Evolutionary conservation across 2,329 filamentous ascomycete species (phyloP), one percentile per base, ranked within the genome.

Genomic region (Sporothrix euskadiensis): DNA sequence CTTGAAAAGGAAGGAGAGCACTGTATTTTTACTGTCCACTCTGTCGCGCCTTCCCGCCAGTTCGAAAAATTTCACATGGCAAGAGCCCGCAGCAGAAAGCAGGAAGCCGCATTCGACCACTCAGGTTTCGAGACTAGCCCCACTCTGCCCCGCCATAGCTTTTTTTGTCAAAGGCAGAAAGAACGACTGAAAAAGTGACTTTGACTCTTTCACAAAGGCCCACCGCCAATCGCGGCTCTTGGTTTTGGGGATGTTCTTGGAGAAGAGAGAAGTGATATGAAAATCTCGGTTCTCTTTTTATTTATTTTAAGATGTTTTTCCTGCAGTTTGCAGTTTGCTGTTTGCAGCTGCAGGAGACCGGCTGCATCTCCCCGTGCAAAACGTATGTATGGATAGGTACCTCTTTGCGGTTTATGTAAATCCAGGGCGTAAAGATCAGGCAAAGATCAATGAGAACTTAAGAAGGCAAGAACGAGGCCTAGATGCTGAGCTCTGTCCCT

Each of bases 131-230:
- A 1, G 1, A n/a, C n/a, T 9, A 3, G 69, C 26, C 71, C 74
- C 74, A 69, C 73, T 49, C 7, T 74, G 66, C 74, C 74, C 74
- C 73, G 70, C 73, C 71, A 66, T 35, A 71, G 70, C 59, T 73
- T n/a, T 54, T n/a, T 26, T n/a, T 26, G 32, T 16, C 10, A 19
- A 66, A 66, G n/a, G 39, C 35, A 63, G 59, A n/a, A 26, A 49
- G 9, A 32, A 16, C 61, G n/a, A 54, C 4, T 2, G 9, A 7
- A 26, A 54, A 9, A 22, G 52, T 30, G 22, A 56, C 52, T 30
- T 26, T 56, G 52, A 12, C 22, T 56, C 22, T 22, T 19, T 30
- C 19, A 57, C 30, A 44, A 49, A 14, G 35, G 35, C 63, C 65
- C 61, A 30, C 69, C 65, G 72, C 70, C 72, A 73, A 75, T 71